Percentiles rank a stretch among this genome's conserved stretches.
These are phyloP conservation scores for Cyclotella baltica DNA, from an alignment of 108 stramenopile genomes.

Conservation along the genomic window DNA sequence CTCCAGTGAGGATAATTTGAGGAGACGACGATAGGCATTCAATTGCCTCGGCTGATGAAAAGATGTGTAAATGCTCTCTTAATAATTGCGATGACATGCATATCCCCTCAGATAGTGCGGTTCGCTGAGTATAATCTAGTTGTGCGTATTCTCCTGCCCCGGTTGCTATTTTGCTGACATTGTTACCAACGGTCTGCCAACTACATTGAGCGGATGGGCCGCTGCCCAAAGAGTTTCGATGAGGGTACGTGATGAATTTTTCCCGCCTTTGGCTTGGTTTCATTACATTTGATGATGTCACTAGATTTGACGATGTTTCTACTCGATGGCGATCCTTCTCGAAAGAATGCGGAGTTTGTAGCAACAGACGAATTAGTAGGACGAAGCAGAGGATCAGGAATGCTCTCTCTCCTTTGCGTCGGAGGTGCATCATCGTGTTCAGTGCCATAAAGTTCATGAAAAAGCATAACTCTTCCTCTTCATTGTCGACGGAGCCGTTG, in stretches of 20 bases:
- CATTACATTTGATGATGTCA: no score
- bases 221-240: neutral
- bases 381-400: no score
- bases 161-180: neutral
- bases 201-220: neutral
- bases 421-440: no score
- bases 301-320: no score
- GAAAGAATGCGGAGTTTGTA: no score
- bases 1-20: slow-evolving; percentile 20
- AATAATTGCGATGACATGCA: slow-evolving; percentile 1
- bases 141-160: neutral
- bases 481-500: no score
- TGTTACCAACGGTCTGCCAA: neutral
- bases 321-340: no score
- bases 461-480: no score
- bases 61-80: slow-evolving; percentile 13
- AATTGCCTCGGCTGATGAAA: slow-evolving; percentile 26
- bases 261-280: no score
- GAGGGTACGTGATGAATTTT: neutral
- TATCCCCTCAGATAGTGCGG: neutral
- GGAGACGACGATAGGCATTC: slow-evolving; percentile 10
- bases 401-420: no score
- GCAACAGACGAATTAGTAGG: no score
- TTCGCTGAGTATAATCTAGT: neutral
- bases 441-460: no score